Conservation (phyloP, 2,329 filamentous ascomycete species). For the Coniochaeta ligniaria region DNA sequence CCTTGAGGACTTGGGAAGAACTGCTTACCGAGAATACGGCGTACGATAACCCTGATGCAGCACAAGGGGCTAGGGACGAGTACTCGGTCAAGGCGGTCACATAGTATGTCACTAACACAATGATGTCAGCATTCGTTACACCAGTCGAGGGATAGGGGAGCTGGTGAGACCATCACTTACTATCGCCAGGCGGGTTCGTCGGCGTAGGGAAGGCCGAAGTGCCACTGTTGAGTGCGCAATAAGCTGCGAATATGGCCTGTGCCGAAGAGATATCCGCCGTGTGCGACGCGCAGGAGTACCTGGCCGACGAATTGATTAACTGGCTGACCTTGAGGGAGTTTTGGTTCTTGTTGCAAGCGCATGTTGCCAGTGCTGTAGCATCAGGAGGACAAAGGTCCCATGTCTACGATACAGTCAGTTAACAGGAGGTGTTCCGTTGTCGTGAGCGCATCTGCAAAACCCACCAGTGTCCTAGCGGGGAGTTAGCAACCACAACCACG, state of each 20-base stretch:
- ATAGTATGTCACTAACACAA: constrained; percentile 41
- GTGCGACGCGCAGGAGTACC: constrained; percentile 36
- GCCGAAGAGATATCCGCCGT: constrained; percentile 40
- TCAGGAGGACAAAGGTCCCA: constrained; percentile 18
- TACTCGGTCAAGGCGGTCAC: constrained; percentile 43
- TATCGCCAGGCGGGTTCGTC: constrained; percentile 40
- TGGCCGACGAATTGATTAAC: constrained; percentile 33
- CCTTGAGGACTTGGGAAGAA: too few species aligned
- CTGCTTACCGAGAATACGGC: constrained; percentile 30
- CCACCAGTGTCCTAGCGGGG: not conserved
- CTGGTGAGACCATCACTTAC: constrained; percentile 23
- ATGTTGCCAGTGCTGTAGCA: constrained; percentile 32
- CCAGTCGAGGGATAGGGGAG: not conserved
- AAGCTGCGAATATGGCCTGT: constrained; percentile 41
- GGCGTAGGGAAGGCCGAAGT: constrained; percentile 40
- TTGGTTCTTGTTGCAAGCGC: constrained; percentile 43
- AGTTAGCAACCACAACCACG: constrained; percentile 4
- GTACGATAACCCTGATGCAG: constrained; percentile 33
- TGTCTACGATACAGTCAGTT: constrained; percentile 21
- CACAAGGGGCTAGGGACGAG: constrained; percentile 35
- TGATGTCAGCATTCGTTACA: not conserved
- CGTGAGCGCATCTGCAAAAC: constrained; percentile 7
- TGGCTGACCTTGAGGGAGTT: constrained; percentile 36
- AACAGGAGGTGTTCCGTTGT: constrained; percentile 9
- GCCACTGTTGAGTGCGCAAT: constrained; percentile 42